Conservation (phyloP, 1,284 basidiomycete species). For the Pseudozyma tsukubaensis region DNA sequence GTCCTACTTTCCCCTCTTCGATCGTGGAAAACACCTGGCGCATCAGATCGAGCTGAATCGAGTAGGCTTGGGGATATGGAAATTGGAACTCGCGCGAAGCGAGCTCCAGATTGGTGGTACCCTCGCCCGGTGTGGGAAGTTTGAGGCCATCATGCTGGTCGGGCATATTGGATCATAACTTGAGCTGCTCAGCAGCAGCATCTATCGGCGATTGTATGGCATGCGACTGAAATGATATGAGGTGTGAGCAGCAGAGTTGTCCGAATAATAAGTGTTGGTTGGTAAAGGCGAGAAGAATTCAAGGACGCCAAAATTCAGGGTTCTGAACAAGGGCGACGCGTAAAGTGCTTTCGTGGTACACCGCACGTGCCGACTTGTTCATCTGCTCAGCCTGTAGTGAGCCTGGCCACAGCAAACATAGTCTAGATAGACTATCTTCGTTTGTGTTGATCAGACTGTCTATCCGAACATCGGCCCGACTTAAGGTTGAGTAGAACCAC, state of each 20-base stretch:
- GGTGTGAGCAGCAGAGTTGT: background rate
- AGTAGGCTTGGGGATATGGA: constrained; percentile 75
- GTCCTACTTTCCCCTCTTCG: constrained; percentile 79
- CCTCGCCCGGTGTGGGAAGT: constrained; percentile 21
- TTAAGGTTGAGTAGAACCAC: no score
- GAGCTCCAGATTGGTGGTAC: constrained; percentile 9
- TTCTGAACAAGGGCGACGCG: constrained; percentile 14
- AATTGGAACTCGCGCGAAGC: constrained; percentile 54
- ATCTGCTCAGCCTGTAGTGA: no score
- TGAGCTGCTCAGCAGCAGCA: background rate
- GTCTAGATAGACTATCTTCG: no score
- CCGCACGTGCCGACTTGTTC: constrained; percentile 5
- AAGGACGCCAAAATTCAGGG: constrained; percentile 8
- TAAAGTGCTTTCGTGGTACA: constrained; percentile 16
- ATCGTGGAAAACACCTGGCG: constrained; percentile 83
- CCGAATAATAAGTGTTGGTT: constrained; percentile 10
- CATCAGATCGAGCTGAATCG: constrained; percentile 90
- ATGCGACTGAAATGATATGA: background rate
- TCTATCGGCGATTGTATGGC: no score
- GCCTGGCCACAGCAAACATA: no score
- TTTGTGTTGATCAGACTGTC: no score
- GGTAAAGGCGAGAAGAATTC: background rate
- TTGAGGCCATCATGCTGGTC: constrained; percentile 8
- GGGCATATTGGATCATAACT: constrained; percentile 10
- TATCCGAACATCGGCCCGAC: no score